Evolutionary conservation across 2,329 filamentous ascomycete genomes (phyloP).

Genomic region (Curvularia eragrostidis): DNA sequence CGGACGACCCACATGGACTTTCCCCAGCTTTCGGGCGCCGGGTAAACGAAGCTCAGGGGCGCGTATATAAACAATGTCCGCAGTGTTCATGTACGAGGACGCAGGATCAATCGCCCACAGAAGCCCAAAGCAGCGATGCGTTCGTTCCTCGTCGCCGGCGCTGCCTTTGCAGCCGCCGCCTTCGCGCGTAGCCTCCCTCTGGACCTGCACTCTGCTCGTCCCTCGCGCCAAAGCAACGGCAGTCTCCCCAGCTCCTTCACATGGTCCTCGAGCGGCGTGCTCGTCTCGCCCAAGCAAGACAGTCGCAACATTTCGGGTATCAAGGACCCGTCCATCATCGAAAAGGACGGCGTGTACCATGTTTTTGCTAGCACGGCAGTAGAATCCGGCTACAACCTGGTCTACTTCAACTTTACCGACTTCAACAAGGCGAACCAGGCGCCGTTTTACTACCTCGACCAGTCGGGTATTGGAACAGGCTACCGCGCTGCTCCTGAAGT

Average conservation of each 20-base stretch:
- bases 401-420: constrained; percentile 53
- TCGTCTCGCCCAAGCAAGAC: constrained; percentile 41
- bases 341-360: constrained; percentile 52
- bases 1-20: not conserved
- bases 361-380: constrained; percentile 52
- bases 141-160: constrained; percentile 9
- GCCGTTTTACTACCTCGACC: constrained; percentile 51
- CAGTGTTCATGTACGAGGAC: not conserved
- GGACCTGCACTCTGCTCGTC: constrained; percentile 1
- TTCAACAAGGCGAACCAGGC: constrained; percentile 43
- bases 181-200: constrained; percentile 15
- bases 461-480: constrained; percentile 47
- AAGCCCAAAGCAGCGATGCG: constrained; percentile 11
- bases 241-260: constrained; percentile 36
- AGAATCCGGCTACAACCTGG: constrained; percentile 48
- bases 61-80: constrained; percentile 3
- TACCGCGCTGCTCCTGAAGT: constrained; percentile 53
- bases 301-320: constrained; percentile 36
- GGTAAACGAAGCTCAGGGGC: not conserved
- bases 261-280: constrained; percentile 39
- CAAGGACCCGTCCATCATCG: constrained; percentile 48
- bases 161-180: constrained; percentile 19
- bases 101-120: not conserved
- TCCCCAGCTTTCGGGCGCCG: not conserved
- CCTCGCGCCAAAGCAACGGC: constrained; percentile 6